Percentiles rank a stretch among this genome's conserved stretches.
These are phyloP conservation scores for Hibiscus trionum DNA, from an alignment of 345 rosid genomes.

Conservation along the genomic window DNA sequence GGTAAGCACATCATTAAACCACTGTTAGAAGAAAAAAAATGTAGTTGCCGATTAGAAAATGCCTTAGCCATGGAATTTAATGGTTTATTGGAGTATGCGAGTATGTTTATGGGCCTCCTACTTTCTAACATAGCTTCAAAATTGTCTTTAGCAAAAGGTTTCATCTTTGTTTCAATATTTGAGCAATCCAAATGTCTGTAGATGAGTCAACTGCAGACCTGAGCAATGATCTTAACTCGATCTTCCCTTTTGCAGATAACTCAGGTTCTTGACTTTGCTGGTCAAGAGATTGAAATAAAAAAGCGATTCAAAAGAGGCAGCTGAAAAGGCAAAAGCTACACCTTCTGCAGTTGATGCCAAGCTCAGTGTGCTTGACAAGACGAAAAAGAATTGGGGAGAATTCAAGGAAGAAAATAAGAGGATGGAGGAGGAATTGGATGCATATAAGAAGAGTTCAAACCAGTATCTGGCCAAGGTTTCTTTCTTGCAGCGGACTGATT, in stretches of 20 bases:
- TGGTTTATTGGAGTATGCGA: not conserved
- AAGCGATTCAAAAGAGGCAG: constrained; percentile 77
- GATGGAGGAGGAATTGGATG: constrained; percentile 74
- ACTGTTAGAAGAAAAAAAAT: too few species aligned
- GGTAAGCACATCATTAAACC: constrained; percentile 28
- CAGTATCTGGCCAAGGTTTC: constrained; percentile 76
- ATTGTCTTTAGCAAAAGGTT: not conserved
- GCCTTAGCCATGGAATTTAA: not conserved
- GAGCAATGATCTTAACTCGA: not conserved
- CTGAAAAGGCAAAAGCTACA: constrained; percentile 47
- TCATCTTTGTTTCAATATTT: not conserved
- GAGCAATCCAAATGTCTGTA: not conserved
- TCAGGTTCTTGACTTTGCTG: constrained; percentile 78
- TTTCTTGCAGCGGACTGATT: constrained; percentile 76
- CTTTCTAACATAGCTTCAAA: not conserved
- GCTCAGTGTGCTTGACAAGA: constrained; percentile 87
- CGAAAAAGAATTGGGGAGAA: constrained; percentile 96
- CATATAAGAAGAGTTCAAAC: constrained; percentile 92
- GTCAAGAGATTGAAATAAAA: constrained; percentile 67
- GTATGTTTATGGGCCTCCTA: not conserved
- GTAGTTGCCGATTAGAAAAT: not conserved
- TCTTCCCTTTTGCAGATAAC: constrained; percentile 42
- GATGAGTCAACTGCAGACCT: not conserved
- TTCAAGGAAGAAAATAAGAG: constrained; percentile 82
- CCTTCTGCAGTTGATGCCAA: constrained; percentile 81